Evolutionary conservation across 2,329 filamentous ascomycete genomes (phyloP), one percentile per base, ranked within the genome.

Genomic region (Aureobasidium leucospermi): DNA sequence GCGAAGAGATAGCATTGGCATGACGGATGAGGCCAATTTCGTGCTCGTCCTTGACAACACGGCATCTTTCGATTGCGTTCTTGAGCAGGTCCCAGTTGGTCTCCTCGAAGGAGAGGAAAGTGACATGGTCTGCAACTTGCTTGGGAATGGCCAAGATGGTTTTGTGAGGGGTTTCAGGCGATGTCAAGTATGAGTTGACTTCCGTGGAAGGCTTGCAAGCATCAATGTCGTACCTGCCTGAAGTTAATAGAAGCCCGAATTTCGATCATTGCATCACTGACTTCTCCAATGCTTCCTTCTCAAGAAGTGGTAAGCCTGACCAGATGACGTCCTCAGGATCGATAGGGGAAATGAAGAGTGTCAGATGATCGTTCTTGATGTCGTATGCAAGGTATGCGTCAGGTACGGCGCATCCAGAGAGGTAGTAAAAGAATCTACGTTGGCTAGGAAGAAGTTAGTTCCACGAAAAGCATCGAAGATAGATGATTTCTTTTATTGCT

Each of bases 381-480:
- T 96, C 87, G 78, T 96, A 96, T 60, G 87, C 82, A 62, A 90
- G 82, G 70, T 86, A 86, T 67, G 87, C 87, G 73, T 96, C 91
- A 61, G 92, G 83, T 32, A 95, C 80, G 63, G 85, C 81, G 69
- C 86, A 95, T 66, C 94, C 94, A 28, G 90, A 93, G 46, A 97
- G 80, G 75, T 99, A 99, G 82, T 89, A 96, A 78, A 99, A 99
- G 73, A 85, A 89, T 59, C 94, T 87, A 63, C 92, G 89, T 75
- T 96, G 92, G 65, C 90, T 91, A 28, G 19, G 28, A 53, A 10
- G 6, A n/a, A 11, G 6, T 43, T 15, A 58, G 32, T 32, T 8
- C 19, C 28, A 23, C 45, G 13, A 28, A 16, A 46, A 6, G 10
- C 11, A 13, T 10, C n/a, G 10, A 36, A 36, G 34, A 36, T 9